Base-by-base conservation (phyloP, 2,329 filamentous ascomycete species). In the Monilinia aucupariae region DNA sequence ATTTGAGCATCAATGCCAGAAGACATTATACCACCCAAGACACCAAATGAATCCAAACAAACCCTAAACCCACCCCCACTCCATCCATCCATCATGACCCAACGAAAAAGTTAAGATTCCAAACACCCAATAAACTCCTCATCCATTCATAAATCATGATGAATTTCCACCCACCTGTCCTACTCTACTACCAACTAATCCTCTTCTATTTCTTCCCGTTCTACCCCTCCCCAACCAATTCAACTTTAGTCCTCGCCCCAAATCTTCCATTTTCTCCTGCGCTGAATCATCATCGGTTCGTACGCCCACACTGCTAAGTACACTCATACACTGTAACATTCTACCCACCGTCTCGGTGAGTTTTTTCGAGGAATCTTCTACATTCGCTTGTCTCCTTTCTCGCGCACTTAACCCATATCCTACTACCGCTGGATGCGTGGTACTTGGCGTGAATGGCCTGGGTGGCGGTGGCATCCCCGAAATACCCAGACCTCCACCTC, bases 301-400 rank as follows among this genome's bases (percentile, higher is more conserved):
- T 37, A 70, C 66, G 9, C 79, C 88, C 15, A 96, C 84, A 66
- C 87, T 87, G 3, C 91, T 90, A 27, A 99, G 80, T 9, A 99
- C 92, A 74, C 89, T 93, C 76, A 97, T 88, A 75, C 94, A 99
- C 78, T 99, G 94, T 67, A 99, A 80, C 91, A 99, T 96, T 58
- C 93, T 82, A 0, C 92, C 94, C 0, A 97, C 92, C 69, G 93
- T 96, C 69, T 97, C 92, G 0, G 94, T 96, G 61, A 97, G 86
- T 72, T 94, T 86, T 73, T 91, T 84, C 71, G 77, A 62, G 55
- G 85, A 88, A 71, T 89, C 84, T 73, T 87, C 84, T 17, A 85
- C 78, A 27, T 68, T 86, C 81, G 62, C 81, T 64, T 66, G 70
- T 61, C 69, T 68, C 52, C 68, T 64, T 58, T 39, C 64, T 12